Percentiles rank a stretch among this genome's conserved stretches.
These are phyloP conservation scores for Pyrus pyrifolia DNA, from an alignment of 306 rosid genomes.

Conservation along the genomic window DNA sequence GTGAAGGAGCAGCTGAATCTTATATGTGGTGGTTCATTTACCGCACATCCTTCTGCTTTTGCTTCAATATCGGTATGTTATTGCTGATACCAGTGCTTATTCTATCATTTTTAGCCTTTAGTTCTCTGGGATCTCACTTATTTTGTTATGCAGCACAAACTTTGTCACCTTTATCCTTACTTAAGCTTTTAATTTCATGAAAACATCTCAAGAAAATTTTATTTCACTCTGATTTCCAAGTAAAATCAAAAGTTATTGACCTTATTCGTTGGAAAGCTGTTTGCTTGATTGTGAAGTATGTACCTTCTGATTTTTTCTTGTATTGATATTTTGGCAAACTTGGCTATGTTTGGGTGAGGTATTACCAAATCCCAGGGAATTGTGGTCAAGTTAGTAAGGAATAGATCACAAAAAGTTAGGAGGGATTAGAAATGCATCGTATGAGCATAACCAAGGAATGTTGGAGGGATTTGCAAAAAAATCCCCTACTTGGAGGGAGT, in stretches of 20 bases:
- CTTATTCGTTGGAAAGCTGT: not conserved
- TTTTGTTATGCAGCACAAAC: not conserved
- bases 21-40: slow-evolving; percentile 71
- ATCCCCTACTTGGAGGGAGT: too few species aligned
- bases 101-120: not conserved
- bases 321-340: too few species aligned
- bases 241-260: not conserved
- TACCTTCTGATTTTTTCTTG: too few species aligned
- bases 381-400: not conserved
- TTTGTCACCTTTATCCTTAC: not conserved
- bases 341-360: not conserved
- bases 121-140: not conserved
- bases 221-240: not conserved
- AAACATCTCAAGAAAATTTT: not conserved
- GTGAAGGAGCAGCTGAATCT: slow-evolving; percentile 68
- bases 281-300: not conserved
- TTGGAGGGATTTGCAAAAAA: not conserved
- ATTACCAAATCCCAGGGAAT: not conserved
- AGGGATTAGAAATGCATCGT: not conserved
- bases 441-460: too few species aligned
- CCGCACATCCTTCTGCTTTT: slow-evolving; percentile 73
- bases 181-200: not conserved
- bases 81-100: not conserved
- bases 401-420: not conserved
- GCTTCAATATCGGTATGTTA: slow-evolving; percentile 88